Evolutionary conservation across 2,329 filamentous ascomycete species (phyloP), one percentile per base, ranked within the genome.

Genomic region (Botrytis elliptica): DNA sequence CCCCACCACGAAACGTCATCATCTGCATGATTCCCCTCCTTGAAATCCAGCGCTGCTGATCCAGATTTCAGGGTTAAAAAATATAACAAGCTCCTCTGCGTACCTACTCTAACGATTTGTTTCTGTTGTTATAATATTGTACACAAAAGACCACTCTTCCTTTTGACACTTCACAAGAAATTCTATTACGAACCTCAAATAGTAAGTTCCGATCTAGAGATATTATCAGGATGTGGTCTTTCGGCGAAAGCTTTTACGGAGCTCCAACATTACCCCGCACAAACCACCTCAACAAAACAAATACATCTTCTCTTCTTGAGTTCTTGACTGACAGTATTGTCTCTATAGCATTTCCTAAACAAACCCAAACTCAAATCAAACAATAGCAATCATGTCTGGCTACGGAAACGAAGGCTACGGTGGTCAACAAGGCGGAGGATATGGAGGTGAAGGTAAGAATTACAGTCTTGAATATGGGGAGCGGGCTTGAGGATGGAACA

Each of bases 361-460:
- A n/a, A 49, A 63, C 4, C 3, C 18, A 55, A 42, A 52, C 49
- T 42, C n/a, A 36, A 60, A 42, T 8, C 40, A 63, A 63, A 40
- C 25, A 29, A 70, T 20, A 73, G 3, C n/a, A 73, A 73, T 60
- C 29, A 75, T 75, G 73, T 75, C 73, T 33, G 70, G 70, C 33
- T 74, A 75, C 73, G 73, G 71, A 62, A 70, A 72, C 59, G 72
- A 75, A 36, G 57, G 73, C 20, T 71, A 75, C 68, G 66, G 68
- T 20, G 25, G 68, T 22, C 64, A 72, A 42, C 62, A 67, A 40
- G 66, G 71, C 33, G 73, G 70, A 12, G 70, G 70, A 71, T 71
- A 71, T 46, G 69, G 69, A 18, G 69, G 66, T 42, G 66, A 57
- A 55, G 66, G 66, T 52, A 57, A 3, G 52, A 55, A 18, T 18